These are phyloP conservation scores for Cucurbita argyrosperma DNA, from an alignment of 306 rosid genomes.

Conservation along the genomic window DNA sequence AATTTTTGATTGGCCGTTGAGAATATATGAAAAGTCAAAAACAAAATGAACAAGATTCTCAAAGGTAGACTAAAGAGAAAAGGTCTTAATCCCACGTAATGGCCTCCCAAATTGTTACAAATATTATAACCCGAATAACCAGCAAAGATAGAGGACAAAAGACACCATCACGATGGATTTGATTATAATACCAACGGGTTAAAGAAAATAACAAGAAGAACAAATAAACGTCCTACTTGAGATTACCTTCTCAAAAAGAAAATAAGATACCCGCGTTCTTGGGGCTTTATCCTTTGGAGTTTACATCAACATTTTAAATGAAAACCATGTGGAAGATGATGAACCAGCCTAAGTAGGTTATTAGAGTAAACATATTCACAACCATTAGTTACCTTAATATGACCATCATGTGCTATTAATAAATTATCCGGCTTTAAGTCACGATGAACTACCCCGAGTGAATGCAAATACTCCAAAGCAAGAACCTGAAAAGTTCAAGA, in stretches of 20 bases:
- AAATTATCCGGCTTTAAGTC: conserved; percentile 97
- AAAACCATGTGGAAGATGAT: background rate
- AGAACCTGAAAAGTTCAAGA: conserved; percentile 43
- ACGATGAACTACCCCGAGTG: conserved; percentile 82
- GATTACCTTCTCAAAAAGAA: background rate
- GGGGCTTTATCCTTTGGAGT: background rate
- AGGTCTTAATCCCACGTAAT: background rate
- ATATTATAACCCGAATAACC: background rate
- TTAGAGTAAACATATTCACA: background rate
- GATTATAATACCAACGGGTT: background rate
- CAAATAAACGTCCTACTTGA: too few relatives aligned
- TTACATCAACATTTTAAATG: background rate
- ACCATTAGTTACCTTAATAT: conserved; percentile 60
- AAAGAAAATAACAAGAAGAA: too few relatives aligned
- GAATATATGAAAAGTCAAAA: background rate
- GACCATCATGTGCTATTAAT: conserved; percentile 96
- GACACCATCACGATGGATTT: background rate
- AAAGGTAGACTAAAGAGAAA: background rate
- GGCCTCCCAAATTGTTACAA: background rate
- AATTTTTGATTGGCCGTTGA: background rate
- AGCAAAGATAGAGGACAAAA: background rate
- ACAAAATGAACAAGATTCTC: background rate
- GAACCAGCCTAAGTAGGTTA: background rate
- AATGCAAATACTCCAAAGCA: conserved; percentile 94
- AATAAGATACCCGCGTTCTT: background rate